Conservation (phyloP, 1,284 basidiomycete species). For the Chalciporus sp. region DNA sequence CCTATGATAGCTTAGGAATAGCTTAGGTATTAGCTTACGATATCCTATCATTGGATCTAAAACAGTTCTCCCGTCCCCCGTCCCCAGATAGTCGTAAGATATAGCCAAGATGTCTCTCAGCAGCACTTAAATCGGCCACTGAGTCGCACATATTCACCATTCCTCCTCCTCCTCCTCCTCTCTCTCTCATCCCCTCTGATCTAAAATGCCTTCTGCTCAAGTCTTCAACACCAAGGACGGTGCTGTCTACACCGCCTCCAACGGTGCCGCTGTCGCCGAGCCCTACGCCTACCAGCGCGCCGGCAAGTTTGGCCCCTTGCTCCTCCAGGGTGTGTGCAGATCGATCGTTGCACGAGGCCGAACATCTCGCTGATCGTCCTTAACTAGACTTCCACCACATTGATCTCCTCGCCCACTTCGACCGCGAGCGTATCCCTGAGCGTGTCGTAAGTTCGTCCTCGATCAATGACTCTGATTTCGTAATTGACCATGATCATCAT, state of each 20-base stretch:
- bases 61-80: constrained; percentile 15
- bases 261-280: constrained; percentile 71
- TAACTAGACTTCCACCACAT: constrained; percentile 76
- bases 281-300: constrained; percentile 81
- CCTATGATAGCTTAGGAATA: constrained; percentile 5
- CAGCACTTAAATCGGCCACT: constrained; percentile 32
- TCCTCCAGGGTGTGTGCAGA: constrained; percentile 71
- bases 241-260: constrained; percentile 81
- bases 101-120: constrained; percentile 14
- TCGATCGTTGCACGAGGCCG: background rate
- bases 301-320: constrained; percentile 76
- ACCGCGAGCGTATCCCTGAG: constrained; percentile 94
- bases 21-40: too few species aligned
- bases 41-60: too few species aligned
- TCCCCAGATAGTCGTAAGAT: constrained; percentile 5
- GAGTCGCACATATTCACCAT: constrained; percentile 10
- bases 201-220: constrained; percentile 64
- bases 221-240: constrained; percentile 58
- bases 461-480: background rate
- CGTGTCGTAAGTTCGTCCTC: constrained; percentile 63
- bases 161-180: too few species aligned
- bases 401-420: constrained; percentile 89
- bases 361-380: constrained; percentile 10
- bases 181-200: constrained; percentile 7
- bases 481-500: constrained; percentile 9